Conservation (phyloP, 352 stramenopile species). For the Phytopythium sindhum region DNA sequence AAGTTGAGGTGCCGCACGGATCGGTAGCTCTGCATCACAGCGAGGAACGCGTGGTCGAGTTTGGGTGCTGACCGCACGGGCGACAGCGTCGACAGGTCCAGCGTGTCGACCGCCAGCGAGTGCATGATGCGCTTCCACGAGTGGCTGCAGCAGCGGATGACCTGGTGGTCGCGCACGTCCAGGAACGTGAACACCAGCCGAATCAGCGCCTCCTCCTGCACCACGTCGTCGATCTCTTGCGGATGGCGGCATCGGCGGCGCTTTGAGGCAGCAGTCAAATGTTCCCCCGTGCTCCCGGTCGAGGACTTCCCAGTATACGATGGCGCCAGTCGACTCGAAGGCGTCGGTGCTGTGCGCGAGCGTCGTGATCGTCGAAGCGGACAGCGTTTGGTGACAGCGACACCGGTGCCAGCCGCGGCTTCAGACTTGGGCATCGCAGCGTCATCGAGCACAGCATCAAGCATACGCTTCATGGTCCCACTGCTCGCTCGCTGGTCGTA, state of each 20-base stretch:
- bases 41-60: constrained; percentile 55
- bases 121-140: constrained; percentile 66
- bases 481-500: not conserved
- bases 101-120: constrained; percentile 55
- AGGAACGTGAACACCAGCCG: constrained; percentile 62
- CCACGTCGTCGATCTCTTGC: constrained; percentile 28
- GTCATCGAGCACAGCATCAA: not conserved
- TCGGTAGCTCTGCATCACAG: constrained; percentile 65
- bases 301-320: not conserved
- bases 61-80: constrained; percentile 37
- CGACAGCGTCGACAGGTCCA: constrained; percentile 63
- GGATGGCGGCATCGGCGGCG: constrained; percentile 14
- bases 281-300: not conserved
- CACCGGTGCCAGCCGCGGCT: not conserved
- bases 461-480: constrained; percentile 12
- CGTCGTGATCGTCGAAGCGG: not conserved
- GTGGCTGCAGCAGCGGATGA: constrained; percentile 46
- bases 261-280: not conserved
- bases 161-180: constrained; percentile 72
- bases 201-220: constrained; percentile 62
- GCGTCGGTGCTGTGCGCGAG: not conserved
- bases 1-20: constrained; percentile 59
- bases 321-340: not conserved
- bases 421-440: constrained; percentile 4
- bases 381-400: not conserved